A percentile compares a stretch with the other conserved stretches of the same genome.
phyloP scores from a whole-genome alignment of 306 rosid species.

The Hippophae gyantsensis region DNA sequence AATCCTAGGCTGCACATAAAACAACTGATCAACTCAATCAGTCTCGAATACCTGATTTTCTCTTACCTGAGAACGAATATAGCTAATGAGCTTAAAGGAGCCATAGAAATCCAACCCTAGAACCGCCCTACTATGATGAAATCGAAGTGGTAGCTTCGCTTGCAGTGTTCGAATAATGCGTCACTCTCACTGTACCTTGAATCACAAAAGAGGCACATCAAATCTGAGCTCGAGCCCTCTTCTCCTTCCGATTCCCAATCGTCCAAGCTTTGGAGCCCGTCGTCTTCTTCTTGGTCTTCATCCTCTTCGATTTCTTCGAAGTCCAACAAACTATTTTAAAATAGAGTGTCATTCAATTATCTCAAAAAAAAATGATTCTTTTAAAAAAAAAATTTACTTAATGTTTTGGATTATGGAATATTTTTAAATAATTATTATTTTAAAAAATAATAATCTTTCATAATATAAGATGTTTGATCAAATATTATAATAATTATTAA shows the following conservation, averaged over 20 bases:
- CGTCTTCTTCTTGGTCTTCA: conserved; percentile 19
- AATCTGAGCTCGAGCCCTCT: conserved; percentile 27
- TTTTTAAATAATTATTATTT: no score
- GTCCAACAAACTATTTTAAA: no score
- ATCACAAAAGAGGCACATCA: conserved; percentile 68
- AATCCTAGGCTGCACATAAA: background rate
- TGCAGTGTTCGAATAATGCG: conserved; percentile 56
- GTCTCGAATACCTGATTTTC: background rate
- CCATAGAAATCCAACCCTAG: conserved; percentile 61
- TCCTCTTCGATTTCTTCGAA: background rate
- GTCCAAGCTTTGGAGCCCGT: conserved; percentile 34
- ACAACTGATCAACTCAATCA: background rate
- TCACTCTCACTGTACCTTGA: conserved; percentile 27
- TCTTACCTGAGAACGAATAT: conserved; percentile 58
- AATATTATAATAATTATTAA: no score
- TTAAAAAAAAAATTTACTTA: no score
- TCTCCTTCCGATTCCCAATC: conserved; percentile 55
- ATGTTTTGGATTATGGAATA: no score
- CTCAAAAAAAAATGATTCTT: no score
- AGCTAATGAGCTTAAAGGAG: conserved; percentile 74
- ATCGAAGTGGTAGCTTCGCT: conserved; percentile 50
- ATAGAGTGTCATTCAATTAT: no score
- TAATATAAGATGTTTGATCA: no score
- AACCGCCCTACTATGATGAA: conserved; percentile 23
- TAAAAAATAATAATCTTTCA: no score